Evolutionary conservation across 176 grass and related monocot species (phyloP).

Genomic region (Bolboschoenus planiculmis): DNA sequence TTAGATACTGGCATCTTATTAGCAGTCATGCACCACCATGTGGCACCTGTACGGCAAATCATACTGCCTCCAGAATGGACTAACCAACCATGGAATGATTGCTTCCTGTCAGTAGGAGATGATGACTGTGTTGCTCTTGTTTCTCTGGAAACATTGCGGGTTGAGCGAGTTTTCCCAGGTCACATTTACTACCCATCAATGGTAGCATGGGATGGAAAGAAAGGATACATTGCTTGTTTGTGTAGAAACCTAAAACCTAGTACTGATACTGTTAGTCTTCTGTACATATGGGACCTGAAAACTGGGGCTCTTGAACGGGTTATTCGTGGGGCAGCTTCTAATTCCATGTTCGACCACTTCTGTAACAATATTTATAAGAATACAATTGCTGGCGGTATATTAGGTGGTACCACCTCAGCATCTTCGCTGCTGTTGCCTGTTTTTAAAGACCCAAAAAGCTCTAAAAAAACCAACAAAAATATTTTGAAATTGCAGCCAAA

Average conservation of each 20-base stretch:
- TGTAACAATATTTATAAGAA: slow-evolving; percentile 83
- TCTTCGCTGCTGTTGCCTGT: slow-evolving; percentile 67
- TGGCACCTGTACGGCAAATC: slow-evolving; percentile 68
- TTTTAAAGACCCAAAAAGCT: slow-evolving; percentile 48
- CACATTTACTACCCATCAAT: slow-evolving; percentile 66
- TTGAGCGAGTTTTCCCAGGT: slow-evolving; percentile 94
- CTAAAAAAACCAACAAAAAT: slow-evolving; percentile 22
- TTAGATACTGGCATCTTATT: slow-evolving; percentile 56
- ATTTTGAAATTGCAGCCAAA: slow-evolving; percentile 39
- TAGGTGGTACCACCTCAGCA: slow-evolving; percentile 87
- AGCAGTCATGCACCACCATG: slow-evolving; percentile 82
- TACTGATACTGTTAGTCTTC: slow-evolving; percentile 41
- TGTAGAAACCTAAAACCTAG: slow-evolving; percentile 56
- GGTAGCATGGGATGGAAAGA: slow-evolving; percentile 87
- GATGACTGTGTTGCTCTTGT: slow-evolving; percentile 82
- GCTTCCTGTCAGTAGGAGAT: slow-evolving; percentile 85
- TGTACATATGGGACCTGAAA: slow-evolving; percentile 97
- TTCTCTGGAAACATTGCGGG: slow-evolving; percentile 71
- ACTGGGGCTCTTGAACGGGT: slow-evolving; percentile 66
- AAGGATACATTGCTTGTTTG: slow-evolving; percentile 94
- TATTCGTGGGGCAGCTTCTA: slow-evolving; percentile 64
- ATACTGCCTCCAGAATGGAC: slow-evolving; percentile 64
- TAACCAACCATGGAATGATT: slow-evolving; percentile 72
- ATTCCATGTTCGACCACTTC: slow-evolving; percentile 83
- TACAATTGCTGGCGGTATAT: slow-evolving; percentile 66